These are phyloP conservation scores for Trebouxia sp. DNA, from an alignment of 139 green algal species.

Conservation along the genomic window DNA sequence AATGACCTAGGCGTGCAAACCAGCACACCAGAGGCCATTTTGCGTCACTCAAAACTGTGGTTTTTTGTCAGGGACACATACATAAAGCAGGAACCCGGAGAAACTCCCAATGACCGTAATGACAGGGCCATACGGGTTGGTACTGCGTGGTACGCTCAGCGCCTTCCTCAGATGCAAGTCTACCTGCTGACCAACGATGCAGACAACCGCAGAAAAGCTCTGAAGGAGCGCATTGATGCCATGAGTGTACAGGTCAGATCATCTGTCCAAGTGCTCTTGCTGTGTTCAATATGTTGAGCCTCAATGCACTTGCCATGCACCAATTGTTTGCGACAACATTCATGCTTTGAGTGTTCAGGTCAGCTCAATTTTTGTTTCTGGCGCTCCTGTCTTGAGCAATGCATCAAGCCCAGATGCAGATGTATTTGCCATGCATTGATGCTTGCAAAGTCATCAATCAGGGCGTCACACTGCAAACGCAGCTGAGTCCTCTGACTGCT, in stretches of 20 bases:
- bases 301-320: too few relatives aligned
- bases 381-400: background rate
- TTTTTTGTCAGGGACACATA: constrained; percentile 69
- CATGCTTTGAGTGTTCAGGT: constrained; percentile 50
- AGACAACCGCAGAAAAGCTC: constrained; percentile 75
- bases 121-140: constrained; percentile 94
- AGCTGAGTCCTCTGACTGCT: too few relatives aligned
- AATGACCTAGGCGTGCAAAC: too few relatives aligned
- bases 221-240: constrained; percentile 61
- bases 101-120: constrained; percentile 97
- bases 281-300: background rate
- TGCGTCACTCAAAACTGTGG: too few relatives aligned
- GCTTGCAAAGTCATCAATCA: too few relatives aligned
- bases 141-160: constrained; percentile 72
- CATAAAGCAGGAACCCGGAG: constrained; percentile 62
- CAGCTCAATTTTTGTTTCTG: background rate
- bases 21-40: too few relatives aligned
- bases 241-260: constrained; percentile 49
- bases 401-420: too few relatives aligned
- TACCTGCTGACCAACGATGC: constrained; percentile 90
- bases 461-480: too few relatives aligned
- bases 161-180: constrained; percentile 55
- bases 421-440: too few relatives aligned
- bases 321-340: too few relatives aligned
- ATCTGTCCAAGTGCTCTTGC: background rate